Percentiles rank a stretch among this genome's conserved stretches.
Evolutionary conservation across 2,329 filamentous ascomycete species (phyloP).

Genomic region (Tetracladium maxilliforme): DNA sequence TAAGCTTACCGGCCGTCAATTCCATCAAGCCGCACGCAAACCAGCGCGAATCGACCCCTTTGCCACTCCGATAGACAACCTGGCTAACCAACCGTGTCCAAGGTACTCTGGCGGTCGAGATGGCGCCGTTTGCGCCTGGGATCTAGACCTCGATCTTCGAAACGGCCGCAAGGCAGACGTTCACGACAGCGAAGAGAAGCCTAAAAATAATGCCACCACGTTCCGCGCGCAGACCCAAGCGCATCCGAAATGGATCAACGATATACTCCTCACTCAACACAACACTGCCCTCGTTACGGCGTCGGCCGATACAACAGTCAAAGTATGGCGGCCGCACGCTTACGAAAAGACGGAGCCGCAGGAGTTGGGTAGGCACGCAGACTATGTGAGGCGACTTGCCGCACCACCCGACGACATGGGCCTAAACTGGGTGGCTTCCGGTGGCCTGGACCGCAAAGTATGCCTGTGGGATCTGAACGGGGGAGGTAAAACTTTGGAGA

Average conservation of each 20-base stretch:
- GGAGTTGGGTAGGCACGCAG: constrained; percentile 82
- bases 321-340: constrained; percentile 63
- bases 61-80: too few species aligned
- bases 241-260: constrained; percentile 69
- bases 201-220: constrained; percentile 23
- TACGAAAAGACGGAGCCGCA: constrained; percentile 49
- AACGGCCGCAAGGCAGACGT: constrained; percentile 3
- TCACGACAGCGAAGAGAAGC: constrained; percentile 13
- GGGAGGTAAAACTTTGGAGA: constrained; percentile 71
- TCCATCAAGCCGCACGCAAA: too few species aligned
- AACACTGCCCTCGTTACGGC: constrained; percentile 55
- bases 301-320: constrained; percentile 61
- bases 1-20: constrained; percentile 32
- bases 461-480: constrained; percentile 89
- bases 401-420: constrained; percentile 55
- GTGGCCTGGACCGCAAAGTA: constrained; percentile 83
- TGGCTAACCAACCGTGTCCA: too few species aligned
- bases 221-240: constrained; percentile 52
- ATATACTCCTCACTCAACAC: constrained; percentile 50
- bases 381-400: constrained; percentile 92
- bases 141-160: constrained; percentile 59
- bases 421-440: constrained; percentile 81
- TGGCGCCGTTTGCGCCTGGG: constrained; percentile 92
- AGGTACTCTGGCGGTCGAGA: constrained; percentile 95
- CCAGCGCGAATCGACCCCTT: too few species aligned